Base-by-base conservation (phyloP, 2,329 filamentous ascomycete genomes). In the Ophiostoma perfectum region DNA sequence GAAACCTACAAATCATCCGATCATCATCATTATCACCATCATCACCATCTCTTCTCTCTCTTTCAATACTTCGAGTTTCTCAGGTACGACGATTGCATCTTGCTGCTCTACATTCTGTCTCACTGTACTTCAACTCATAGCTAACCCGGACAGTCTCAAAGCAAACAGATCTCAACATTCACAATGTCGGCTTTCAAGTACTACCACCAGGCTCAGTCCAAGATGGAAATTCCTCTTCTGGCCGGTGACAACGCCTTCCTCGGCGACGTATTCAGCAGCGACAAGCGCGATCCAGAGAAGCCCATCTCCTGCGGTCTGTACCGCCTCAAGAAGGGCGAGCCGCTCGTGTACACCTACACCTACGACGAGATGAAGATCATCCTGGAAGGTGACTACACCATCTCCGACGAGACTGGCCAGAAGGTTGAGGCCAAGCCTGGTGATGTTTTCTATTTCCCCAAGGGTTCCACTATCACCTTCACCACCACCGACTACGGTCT, bases 141-240 rank as follows among this genome's bases (percentile, higher is more conserved):
- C 60, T 63, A 63, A 63, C n/a, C 1, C 9, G 5, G 18, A 8
- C 58, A 62, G 58, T 45, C 41, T 36, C 27, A 27, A 27, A 27
- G 27, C 27, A 16, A 27, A 27, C 63, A 64, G 42, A 47, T 4
- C 44, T 14, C 3, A 27, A 27, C 18, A n/a, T 18, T 36, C 41
- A 47, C 16, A 44, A 64, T 64, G 63, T 44, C 62, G 9, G 62
- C 63, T 44, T 45, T 64, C 41, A 44, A 64, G 27, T 42, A 64
- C 63, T 64, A 64, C 63, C 42, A 44, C 63, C 63, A 64, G 63
- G 63, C 63, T 42, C 63, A 64, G 63, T 64, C 63, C 63, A 64
- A 64, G 18, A 45, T 64, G 16, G 63, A 64, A 42, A 64, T 64
- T 18, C 63, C 63, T 27, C 63, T 64, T 11, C 18, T 64, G 42